Evolutionary conservation across 2,329 filamentous ascomycete species (phyloP), one percentile per base, ranked within the genome.

Genomic region (Phialophora verrucosa): DNA sequence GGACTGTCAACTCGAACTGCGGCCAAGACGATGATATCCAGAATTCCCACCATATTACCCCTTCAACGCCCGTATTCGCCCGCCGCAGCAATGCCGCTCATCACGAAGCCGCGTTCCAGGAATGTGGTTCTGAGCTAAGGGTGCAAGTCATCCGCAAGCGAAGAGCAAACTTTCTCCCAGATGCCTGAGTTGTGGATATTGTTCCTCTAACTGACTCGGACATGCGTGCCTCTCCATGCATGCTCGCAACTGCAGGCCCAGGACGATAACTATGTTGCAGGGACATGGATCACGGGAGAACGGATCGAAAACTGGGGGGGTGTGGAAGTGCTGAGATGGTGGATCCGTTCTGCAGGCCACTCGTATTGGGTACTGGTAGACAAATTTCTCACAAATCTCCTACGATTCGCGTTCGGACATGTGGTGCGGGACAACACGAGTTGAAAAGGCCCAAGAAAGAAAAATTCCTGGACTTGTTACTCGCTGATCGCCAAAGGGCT

Each of bases 91-190:
- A 38, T 12, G 11, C 35, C 35, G 38, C 38, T 42, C 38, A 42
- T 17, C 38, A 59, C 47, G 17, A 32, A 44, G 14, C 47, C 27
- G 42, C 29, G 8, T 50, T 14, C 57, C 57, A 59, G 31, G 44
- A 44, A 35, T 50, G 47, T 50, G 57, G 57, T 59, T 49, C 44
- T 20, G 47, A 59, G 31, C 47, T 44, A 50, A 25, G 42, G 14
- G 38, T 50, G 57, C 57, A 27, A 59, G 25, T 50, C 42, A 23
- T 29, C 25, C n/a, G 20, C 32, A 59, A 59, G 57, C 57, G 57
- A 59, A 59, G 50, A 59, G 5, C 57, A 59, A 50, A 47, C 31
- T 44, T 2, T n/a, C 14, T 20, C 42, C 29, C 27, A 44, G 42
- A 35, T 31, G 27, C 49, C 49, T 53, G 49, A 25, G n/a, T 23